phyloP scores from a whole-genome alignment of 495 filamentous ascomycete species.

The Elaphomyces granulatus region DNA sequence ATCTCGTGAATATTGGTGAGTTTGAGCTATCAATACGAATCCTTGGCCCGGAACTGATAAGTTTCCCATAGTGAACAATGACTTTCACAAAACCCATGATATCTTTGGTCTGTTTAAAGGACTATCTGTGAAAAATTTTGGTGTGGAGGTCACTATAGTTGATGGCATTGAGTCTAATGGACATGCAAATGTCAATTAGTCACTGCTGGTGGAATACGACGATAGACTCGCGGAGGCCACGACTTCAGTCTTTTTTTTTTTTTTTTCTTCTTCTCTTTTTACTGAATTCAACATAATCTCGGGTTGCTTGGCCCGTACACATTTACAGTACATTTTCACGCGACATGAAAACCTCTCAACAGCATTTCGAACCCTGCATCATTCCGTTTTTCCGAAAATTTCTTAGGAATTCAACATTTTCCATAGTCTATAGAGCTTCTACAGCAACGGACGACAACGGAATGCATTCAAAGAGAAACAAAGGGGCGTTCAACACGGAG shows the following conservation, averaged over 20 bases:
- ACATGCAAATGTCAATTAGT: background rate
- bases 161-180: background rate
- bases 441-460: too few species aligned
- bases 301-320: too few species aligned
- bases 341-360: too few species aligned
- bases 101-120: constrained; percentile 83
- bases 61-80: constrained; percentile 64
- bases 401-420: background rate
- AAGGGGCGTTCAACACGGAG: background rate
- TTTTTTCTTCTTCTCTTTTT: too few species aligned
- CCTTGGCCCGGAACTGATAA: constrained; percentile 3
- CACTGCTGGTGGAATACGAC: background rate
- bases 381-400: too few species aligned
- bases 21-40: constrained; percentile 3
- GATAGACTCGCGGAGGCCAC: too few species aligned
- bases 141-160: constrained; percentile 20
- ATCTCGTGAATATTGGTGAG: constrained; percentile 89
- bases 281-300: too few species aligned
- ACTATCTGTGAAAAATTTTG: constrained; percentile 50
- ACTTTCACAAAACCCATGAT: constrained; percentile 65
- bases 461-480: too few species aligned
- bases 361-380: too few species aligned
- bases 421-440: too few species aligned
- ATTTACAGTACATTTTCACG: too few species aligned
- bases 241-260: too few species aligned